Percentiles rank a stretch among this genome's conserved stretches.
Conservation (phyloP, 805 yeast species). For the Yarrowia osloensis region DNA sequence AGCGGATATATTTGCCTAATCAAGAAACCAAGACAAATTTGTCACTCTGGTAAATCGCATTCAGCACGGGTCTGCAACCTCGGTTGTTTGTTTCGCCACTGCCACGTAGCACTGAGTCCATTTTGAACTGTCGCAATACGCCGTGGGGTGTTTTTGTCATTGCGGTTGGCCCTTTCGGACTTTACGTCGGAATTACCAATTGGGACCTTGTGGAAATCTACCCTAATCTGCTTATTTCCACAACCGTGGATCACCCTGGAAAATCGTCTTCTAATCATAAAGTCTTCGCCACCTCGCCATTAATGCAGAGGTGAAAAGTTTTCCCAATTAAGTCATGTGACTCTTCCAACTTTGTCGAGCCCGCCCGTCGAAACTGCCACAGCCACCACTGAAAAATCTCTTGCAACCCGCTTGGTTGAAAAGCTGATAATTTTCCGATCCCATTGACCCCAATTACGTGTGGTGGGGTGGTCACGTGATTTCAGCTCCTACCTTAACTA, state of each 20-base stretch:
- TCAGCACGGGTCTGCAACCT: background rate
- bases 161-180: slow-evolving; percentile 7
- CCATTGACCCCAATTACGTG: background rate
- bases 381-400: background rate
- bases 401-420: background rate
- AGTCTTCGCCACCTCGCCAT: background rate
- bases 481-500: background rate
- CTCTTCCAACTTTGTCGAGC: slow-evolving; percentile 1
- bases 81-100: background rate
- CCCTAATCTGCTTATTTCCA: background rate
- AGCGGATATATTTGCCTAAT: background rate
- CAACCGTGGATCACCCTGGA: background rate
- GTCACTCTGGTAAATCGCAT: background rate
- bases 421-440: background rate
- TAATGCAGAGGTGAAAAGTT: slow-evolving; percentile 14
- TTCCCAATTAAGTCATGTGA: slow-evolving; percentile 19
- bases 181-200: slow-evolving; percentile 8
- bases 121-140: background rate
- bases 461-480: background rate
- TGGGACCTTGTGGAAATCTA: slow-evolving; percentile 7
- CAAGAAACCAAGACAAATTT: background rate
- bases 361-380: background rate
- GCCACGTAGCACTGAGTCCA: background rate
- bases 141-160: background rate
- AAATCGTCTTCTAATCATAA: background rate